phyloP scores from a whole-genome alignment of 495 filamentous ascomycete species.

The Zalerion maritima region DNA sequence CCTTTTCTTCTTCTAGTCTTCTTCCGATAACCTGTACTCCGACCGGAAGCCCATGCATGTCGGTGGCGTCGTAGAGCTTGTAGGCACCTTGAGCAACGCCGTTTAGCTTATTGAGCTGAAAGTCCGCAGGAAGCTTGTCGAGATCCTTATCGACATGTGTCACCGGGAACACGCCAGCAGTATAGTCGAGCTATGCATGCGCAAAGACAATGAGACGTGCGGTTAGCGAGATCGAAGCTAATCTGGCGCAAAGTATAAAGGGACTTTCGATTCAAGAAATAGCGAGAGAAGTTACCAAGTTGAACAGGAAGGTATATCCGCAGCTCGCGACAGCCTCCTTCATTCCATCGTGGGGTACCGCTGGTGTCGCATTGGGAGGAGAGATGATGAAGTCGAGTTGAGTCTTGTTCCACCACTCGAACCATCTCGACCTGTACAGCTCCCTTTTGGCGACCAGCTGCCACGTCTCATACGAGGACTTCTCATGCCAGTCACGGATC shows the following conservation, averaged over 20 bases:
- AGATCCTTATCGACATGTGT: constrained; percentile 61
- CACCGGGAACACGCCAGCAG: constrained; percentile 70
- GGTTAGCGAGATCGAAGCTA: constrained; percentile 3
- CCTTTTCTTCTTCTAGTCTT: constrained; percentile 83
- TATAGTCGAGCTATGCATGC: constrained; percentile 68
- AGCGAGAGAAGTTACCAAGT: constrained; percentile 41
- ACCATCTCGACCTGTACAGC: constrained; percentile 59
- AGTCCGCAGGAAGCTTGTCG: constrained; percentile 47
- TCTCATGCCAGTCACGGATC: constrained; percentile 53
- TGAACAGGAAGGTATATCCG: constrained; percentile 94
- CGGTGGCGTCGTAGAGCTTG: constrained; percentile 67
- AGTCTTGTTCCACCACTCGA: constrained; percentile 64
- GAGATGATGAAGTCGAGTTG: constrained; percentile 68
- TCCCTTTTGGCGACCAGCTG: constrained; percentile 63
- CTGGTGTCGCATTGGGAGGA: constrained; percentile 81
- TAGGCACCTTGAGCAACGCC: constrained; percentile 73
- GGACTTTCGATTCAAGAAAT: background rate
- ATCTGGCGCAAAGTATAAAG: background rate
- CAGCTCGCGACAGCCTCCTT: constrained; percentile 73
- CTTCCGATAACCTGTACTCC: constrained; percentile 76
- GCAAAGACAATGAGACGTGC: background rate
- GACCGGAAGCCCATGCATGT: constrained; percentile 80
- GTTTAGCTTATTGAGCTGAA: constrained; percentile 50
- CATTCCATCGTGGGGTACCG: constrained; percentile 80
- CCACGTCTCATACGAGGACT: constrained; percentile 67